Evolutionary conservation across 2,329 filamentous ascomycete species (phyloP).

Genomic region (Pyrenophora teres): DNA sequence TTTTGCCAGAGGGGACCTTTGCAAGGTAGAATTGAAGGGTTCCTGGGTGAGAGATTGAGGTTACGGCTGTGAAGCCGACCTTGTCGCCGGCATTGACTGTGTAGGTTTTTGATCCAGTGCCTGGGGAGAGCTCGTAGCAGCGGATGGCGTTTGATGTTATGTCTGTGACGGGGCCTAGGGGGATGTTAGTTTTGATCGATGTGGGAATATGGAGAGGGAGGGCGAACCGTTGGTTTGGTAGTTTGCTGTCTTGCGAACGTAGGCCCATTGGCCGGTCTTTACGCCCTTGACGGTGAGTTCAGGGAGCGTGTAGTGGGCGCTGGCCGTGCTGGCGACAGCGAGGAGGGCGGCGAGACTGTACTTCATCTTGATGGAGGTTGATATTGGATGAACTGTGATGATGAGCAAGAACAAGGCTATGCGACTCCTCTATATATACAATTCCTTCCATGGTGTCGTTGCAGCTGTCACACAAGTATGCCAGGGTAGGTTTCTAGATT

Average conservation of each 20-base stretch:
- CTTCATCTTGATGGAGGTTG: slow-evolving; percentile 30
- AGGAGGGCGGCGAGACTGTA: slow-evolving; percentile 29
- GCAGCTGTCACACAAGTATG: not conserved
- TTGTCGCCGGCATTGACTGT: slow-evolving; percentile 37
- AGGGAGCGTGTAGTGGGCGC: slow-evolving; percentile 44
- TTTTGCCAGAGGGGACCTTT: slow-evolving; percentile 39
- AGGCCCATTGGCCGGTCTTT: slow-evolving; percentile 36
- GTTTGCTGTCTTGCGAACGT: slow-evolving; percentile 45
- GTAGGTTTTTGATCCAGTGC: slow-evolving; percentile 21
- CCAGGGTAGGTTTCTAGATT: not conserved
- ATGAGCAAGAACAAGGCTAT: not conserved
- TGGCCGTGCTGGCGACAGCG: slow-evolving; percentile 25
- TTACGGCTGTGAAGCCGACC: slow-evolving; percentile 40
- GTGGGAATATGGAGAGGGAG: not conserved
- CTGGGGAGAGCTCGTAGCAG: slow-evolving; percentile 38
- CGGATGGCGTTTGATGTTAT: slow-evolving; percentile 38
- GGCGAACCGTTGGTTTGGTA: slow-evolving; percentile 42
- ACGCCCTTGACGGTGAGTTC: slow-evolving; percentile 31
- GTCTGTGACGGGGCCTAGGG: slow-evolving; percentile 25
- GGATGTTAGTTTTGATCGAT: slow-evolving; percentile 6
- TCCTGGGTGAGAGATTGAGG: slow-evolving; percentile 43
- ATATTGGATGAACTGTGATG: not conserved
- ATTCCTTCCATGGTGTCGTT: not conserved
- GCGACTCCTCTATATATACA: slow-evolving; percentile 13
- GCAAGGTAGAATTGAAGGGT: slow-evolving; percentile 48